Conservation (phyloP, 1,284 basidiomycete genomes). For the Naganishia sp. region DNA sequence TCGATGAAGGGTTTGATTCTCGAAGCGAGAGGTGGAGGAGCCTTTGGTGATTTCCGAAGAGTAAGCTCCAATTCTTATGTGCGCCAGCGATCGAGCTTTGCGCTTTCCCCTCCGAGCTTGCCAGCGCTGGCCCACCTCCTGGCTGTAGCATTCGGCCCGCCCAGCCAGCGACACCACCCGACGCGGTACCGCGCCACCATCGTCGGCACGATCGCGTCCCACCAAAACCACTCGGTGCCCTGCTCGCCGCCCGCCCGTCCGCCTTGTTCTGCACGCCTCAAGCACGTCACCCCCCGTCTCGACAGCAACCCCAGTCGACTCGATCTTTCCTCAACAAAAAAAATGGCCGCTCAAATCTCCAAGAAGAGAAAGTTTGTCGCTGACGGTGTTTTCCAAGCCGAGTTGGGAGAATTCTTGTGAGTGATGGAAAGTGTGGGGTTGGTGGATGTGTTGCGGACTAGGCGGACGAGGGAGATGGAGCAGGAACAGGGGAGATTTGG, state of each 20-base stretch:
- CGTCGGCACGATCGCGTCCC: neutral
- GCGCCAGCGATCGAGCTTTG: neutral
- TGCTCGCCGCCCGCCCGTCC: neutral
- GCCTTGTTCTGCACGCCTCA: slow-evolving; percentile 10
- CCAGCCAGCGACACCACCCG: neutral
- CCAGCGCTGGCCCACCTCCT: neutral
- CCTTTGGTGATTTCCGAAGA: no score
- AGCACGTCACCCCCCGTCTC: slow-evolving; percentile 12
- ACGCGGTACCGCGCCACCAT: neutral
- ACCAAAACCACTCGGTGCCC: slow-evolving; percentile 1
- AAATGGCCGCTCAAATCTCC: slow-evolving; percentile 68
- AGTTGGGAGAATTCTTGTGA: slow-evolving; percentile 92
- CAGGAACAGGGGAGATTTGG: neutral
- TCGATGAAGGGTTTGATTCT: no score
- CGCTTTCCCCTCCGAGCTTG: neutral
- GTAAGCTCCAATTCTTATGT: neutral
- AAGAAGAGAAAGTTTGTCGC: slow-evolving; percentile 98
- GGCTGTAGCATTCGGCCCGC: neutral
- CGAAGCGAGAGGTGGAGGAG: no score
- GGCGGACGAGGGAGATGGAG: neutral
- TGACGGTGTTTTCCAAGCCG: slow-evolving; percentile 97
- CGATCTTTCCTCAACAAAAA: slow-evolving; percentile 7
- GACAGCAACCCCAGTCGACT: neutral
- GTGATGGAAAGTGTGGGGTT: slow-evolving; percentile 14
- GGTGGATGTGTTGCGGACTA: neutral